Conservation (phyloP, 306 rosid genomes). For the Psophocarpus tetragonolobus region DNA sequence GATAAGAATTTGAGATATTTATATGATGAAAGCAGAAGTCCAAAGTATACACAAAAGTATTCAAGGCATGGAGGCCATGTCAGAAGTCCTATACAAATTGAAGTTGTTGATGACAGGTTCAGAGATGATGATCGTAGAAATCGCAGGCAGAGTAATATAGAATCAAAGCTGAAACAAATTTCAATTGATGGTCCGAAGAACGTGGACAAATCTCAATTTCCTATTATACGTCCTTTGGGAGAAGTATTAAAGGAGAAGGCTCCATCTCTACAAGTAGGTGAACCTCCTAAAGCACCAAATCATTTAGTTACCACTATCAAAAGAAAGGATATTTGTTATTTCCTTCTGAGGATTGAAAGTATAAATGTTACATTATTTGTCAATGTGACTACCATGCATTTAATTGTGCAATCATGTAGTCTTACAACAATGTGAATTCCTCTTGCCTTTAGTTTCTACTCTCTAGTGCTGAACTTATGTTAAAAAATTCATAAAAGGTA, state of each 20-base stretch:
- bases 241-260: constrained; percentile 34
- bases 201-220: constrained; percentile 29
- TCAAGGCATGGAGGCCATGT: constrained; percentile 44
- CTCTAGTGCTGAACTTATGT: not conserved
- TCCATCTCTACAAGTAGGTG: constrained; percentile 40
- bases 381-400: not conserved
- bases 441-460: not conserved
- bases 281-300: constrained; percentile 32
- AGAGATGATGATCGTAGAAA: constrained; percentile 49
- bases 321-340: no score
- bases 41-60: constrained; percentile 46
- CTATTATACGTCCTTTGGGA: constrained; percentile 21
- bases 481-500: not conserved
- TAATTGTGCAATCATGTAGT: not conserved
- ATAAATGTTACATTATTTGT: constrained; percentile 1
- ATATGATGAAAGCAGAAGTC: constrained; percentile 77
- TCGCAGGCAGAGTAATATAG: constrained; percentile 44
- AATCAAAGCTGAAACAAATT: constrained; percentile 42
- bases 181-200: constrained; percentile 38
- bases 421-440: not conserved
- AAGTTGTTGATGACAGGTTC: constrained; percentile 85
- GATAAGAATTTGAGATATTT: constrained; percentile 43
- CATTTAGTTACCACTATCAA: not conserved
- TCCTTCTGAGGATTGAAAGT: constrained; percentile 12
- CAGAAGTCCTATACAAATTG: constrained; percentile 60